A percentile compares a stretch with the other conserved stretches of the same genome.
These are phyloP conservation scores for Ophiorrhiza pumila DNA, from an alignment of 257 asterid genomes.

Conservation along the genomic window DNA sequence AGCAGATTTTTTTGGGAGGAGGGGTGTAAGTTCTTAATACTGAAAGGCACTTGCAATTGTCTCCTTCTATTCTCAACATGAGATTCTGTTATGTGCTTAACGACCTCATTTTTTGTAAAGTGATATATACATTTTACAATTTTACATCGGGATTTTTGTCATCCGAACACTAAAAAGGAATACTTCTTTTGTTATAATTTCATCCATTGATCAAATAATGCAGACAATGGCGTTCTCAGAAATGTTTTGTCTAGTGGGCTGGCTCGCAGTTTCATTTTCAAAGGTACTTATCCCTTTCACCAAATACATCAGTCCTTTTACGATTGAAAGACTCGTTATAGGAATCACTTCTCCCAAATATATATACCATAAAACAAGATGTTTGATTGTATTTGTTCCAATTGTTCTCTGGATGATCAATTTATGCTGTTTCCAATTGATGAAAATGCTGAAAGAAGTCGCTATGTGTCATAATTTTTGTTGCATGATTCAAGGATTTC, in stretches of 20 bases:
- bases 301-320: neutral
- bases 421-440: neutral
- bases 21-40: slow-evolving; percentile 48
- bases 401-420: neutral
- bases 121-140: neutral
- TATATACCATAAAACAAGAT: neutral
- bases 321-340: neutral
- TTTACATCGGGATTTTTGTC: neutral
- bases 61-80: neutral
- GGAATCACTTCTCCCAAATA: neutral
- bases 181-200: neutral
- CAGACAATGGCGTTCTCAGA: slow-evolving; percentile 87
- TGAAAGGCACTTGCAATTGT: neutral
- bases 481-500: neutral
- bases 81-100: neutral
- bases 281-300: slow-evolving; percentile 39
- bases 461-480: neutral
- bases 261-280: slow-evolving; percentile 67
- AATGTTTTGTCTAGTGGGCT: slow-evolving; percentile 57
- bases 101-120: neutral
- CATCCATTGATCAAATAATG: slow-evolving; percentile 17
- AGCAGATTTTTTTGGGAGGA: slow-evolving; percentile 80
- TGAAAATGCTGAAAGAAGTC: neutral
- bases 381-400: neutral
- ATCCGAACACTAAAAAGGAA: neutral